Percentiles rank a stretch among this genome's conserved stretches.
Evolutionary conservation across 768 basidiomycete species (phyloP).

Genomic region (Tulasnella sp.): DNA sequence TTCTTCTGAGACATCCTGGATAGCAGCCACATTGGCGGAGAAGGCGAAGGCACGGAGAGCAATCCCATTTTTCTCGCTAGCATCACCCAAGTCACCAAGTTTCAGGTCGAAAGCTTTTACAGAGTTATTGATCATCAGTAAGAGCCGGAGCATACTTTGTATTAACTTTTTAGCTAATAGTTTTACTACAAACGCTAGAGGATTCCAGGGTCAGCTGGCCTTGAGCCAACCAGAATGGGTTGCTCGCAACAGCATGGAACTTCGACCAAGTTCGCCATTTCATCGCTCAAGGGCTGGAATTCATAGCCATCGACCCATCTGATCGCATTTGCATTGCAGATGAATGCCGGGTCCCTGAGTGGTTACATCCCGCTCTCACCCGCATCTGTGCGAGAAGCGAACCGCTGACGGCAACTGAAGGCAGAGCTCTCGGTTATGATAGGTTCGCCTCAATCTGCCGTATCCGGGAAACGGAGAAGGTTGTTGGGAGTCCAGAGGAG

Average conservation of each 20-base stretch:
- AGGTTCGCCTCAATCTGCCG: slow-evolving; percentile 15
- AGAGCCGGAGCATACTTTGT: background rate
- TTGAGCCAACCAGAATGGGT: background rate
- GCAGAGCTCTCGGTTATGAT: slow-evolving; percentile 5
- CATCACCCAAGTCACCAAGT: background rate
- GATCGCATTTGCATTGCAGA: background rate
- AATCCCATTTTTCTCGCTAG: background rate
- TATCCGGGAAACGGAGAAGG: slow-evolving; percentile 10
- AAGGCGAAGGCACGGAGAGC: background rate
- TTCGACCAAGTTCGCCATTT: background rate
- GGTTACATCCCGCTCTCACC: background rate
- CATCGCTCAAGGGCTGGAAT: background rate
- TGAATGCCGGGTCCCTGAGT: slow-evolving; percentile 5
- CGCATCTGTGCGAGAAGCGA: background rate
- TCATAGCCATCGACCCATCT: background rate
- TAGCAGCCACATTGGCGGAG: background rate
- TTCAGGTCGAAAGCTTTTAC: background rate
- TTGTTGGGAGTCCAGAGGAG: background rate
- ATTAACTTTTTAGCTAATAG: background rate
- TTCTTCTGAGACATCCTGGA: background rate
- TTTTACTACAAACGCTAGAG: background rate
- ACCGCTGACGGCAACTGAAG: background rate
- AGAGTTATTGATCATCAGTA: background rate
- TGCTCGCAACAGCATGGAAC: background rate
- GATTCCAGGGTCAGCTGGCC: background rate